phyloP scores from a whole-genome alignment of 352 stramenopile species.

The Pythium guiyangense region DNA sequence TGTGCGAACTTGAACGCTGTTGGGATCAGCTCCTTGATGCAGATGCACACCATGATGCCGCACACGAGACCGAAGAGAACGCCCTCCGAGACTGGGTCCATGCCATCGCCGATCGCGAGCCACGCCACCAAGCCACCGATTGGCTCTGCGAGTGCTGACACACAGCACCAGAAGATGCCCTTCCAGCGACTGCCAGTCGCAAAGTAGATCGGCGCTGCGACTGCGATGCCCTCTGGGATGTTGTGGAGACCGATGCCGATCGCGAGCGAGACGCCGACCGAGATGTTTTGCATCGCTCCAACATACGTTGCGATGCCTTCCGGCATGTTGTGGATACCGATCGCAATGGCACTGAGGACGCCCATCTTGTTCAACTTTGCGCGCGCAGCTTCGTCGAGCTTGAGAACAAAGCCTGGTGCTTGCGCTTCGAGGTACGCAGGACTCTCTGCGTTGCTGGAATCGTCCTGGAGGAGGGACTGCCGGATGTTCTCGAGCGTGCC shows the following conservation, averaged over 20 bases:
- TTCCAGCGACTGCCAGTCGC: conserved; percentile 92
- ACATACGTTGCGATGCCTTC: conserved; percentile 95
- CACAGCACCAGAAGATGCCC: conserved; percentile 91
- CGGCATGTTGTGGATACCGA: conserved; percentile 95
- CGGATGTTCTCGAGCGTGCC: conserved; percentile 21
- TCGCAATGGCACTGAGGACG: conserved; percentile 90
- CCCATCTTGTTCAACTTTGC: conserved; percentile 43
- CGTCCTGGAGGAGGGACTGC: conserved; percentile 27
- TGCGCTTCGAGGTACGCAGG: conserved; percentile 24
- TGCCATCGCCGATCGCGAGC: conserved; percentile 66
- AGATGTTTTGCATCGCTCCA: conserved; percentile 68
- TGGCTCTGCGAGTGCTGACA: conserved; percentile 87
- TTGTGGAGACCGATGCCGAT: conserved; percentile 97
- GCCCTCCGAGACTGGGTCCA: conserved; percentile 69
- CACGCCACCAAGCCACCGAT: conserved; percentile 89
- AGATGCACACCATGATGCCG: conserved; percentile 94
- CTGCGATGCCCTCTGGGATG: conserved; percentile 94
- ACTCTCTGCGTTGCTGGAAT: conserved; percentile 12
- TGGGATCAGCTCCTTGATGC: conserved; percentile 89
- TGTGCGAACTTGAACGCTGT: conserved; percentile 93
- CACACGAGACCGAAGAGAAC: conserved; percentile 90
- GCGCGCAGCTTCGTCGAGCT: no score
- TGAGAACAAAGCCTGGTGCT: conserved; percentile 6
- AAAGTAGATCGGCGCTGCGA: conserved; percentile 96
- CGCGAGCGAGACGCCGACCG: conserved; percentile 40